Conservation (phyloP, 108 stramenopile species). For the Licmophora abbreviata region DNA sequence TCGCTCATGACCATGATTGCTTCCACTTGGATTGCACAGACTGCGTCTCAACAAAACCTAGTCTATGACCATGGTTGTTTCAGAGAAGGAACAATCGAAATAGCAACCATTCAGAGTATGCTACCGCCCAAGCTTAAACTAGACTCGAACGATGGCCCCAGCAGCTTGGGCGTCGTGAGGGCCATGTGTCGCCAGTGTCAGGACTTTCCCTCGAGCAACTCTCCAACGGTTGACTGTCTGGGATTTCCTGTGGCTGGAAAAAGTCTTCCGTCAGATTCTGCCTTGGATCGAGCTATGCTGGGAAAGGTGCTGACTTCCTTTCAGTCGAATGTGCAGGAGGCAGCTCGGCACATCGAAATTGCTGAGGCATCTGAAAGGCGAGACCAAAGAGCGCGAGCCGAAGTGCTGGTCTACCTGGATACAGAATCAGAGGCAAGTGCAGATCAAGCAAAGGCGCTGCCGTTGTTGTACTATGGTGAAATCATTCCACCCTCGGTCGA, state of each 20-base stretch:
- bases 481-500: background rate
- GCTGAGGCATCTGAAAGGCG: background rate
- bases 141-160: background rate
- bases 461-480: background rate
- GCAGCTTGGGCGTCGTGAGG: background rate
- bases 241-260: conserved; percentile 3
- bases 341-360: background rate
- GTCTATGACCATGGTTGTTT: background rate
- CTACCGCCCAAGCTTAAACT: background rate
- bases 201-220: too few species aligned
- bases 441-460: background rate
- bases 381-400: background rate
- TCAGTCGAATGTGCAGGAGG: background rate
- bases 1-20: background rate
- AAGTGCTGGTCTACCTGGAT: conserved; percentile 1
- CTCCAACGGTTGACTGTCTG: background rate
- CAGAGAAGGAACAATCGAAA: background rate
- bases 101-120: conserved; percentile 1
- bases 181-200: too few species aligned
- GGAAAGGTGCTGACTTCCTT: conserved; percentile 1
- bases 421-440: background rate
- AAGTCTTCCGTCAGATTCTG: too few species aligned
- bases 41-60: background rate
- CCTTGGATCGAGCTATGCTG: background rate
- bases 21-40: background rate